Base-by-base conservation (phyloP, 805 yeast genomes). In the Candida berthetii region DNA sequence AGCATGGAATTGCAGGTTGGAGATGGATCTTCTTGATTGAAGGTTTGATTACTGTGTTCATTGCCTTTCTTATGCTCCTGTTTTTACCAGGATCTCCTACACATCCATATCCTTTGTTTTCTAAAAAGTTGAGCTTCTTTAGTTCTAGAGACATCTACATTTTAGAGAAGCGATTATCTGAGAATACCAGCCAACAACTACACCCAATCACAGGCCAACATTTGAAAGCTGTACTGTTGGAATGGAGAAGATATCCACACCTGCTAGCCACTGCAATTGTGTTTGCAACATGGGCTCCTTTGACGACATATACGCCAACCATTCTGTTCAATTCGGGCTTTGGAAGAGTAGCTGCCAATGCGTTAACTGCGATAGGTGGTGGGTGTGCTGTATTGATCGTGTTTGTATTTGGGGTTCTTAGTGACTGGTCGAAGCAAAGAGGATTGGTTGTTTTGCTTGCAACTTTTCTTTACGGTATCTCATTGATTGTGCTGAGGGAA, bases 11-110 rank as follows among this genome's bases (percentile, higher is more conserved):
- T 54, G 61, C 57, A 4, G 82, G 82, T 25, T 81, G 87, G 87
- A 62, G 72, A 41, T 81, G 81, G 78, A 61, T 80, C 24, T 81
- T 81, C 47, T 53, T 81, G 18, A 66, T 82, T 41, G 84, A 79
- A 54, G 87, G 87, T 2, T 41, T 70, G 7, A 48, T 77, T 28
- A 78, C 86, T 3, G 54, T 78, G 11, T 27, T 53, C 3, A 65
- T 81, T 47, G 86, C 85, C 1, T 24, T 74, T 15, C 37, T 48
- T 1, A 56, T 72, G 2, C 68, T 62, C 42, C 65, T 63, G 40
- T 42, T 66, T 32, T 74, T 78, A 80, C 79, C 78, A 3, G 68
- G 81, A 2, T 69, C 75, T 2, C 74, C 71, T 1, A 69, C 4
- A 7, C 9, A 32, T 27, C 41, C 41, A 16, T 17, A 24, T 25